Evolutionary conservation across 768 basidiomycete genomes (phyloP), one percentile per base, ranked within the genome.

Genomic region (Filobasidium wieringae): DNA sequence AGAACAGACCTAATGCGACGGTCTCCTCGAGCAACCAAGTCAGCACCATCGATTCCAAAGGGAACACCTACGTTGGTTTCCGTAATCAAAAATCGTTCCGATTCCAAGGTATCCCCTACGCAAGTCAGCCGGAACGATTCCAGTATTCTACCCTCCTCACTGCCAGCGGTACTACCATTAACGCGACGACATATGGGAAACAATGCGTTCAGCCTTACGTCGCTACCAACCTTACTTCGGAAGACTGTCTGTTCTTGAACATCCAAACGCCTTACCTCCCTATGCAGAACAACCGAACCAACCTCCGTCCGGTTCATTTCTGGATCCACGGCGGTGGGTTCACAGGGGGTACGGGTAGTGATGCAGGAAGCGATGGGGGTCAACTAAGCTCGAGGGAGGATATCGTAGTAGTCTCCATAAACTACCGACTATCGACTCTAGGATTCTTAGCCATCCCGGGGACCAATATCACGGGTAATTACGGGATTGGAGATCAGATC

Each of bases 401-500:
- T 40, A 55, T 61, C 27, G 57, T 64, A 15, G 60, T 61, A 2
- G 57, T 55, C 30, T 50, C 32, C 4, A 54, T 64, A 32, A 47
- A 64, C 36, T 55, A 58, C 33, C 52, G 61, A 19, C 53, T 62
- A 37, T 22, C 47, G 11, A 63, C 61, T 15, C 55, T 62, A 11
- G 63, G 63, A 7, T 79, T 78, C 71, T 71, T 79, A 17, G 76
- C 77, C 0, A 66, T 78, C 17, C 63, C 74, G 37, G 76, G 78
- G 57, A 77, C 75, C 17, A 67, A 74, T 24, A 77, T 40, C 24
- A 62, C 58, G 30, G 61, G 61, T 36, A 78, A 78, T 55, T 77
- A 34, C 27, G 49, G 49, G 12, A 27, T 51, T 22, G 26, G 15
- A 15, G 49, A 51, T 27, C 58, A 60, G 22, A 40, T 69, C 62